These are phyloP conservation scores for Diplotaxis tenuifolia DNA, from an alignment of 345 rosid species.

Conservation along the genomic window DNA sequence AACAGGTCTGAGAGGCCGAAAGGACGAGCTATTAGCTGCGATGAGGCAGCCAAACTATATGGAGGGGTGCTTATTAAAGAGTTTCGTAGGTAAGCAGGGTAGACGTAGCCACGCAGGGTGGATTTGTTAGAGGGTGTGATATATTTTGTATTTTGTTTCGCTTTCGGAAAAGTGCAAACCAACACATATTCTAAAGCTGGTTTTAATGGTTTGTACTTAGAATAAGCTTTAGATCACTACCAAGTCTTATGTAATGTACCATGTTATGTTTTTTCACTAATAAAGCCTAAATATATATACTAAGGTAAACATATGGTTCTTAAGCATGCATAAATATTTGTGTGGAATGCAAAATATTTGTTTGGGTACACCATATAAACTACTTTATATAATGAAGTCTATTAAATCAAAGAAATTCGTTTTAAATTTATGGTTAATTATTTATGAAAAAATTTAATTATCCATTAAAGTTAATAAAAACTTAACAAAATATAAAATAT, in stretches of 20 bases:
- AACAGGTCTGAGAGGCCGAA: slow-evolving; percentile 15
- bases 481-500: too few species aligned
- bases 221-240: slow-evolving; percentile 29
- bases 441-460: too few species aligned
- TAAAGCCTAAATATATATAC: too few species aligned
- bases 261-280: not conserved
- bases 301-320: too few species aligned
- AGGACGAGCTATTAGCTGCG: slow-evolving; percentile 24
- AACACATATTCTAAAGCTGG: slow-evolving; percentile 24
- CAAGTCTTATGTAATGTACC: slow-evolving; percentile 29
- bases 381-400: too few species aligned
- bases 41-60: slow-evolving; percentile 27
- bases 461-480: too few species aligned
- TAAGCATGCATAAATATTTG: too few species aligned
- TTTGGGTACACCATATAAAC: too few species aligned
- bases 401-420: too few species aligned
- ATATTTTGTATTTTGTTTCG: not conserved
- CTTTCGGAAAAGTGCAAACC: slow-evolving; percentile 23
- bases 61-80: slow-evolving; percentile 38
- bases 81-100: slow-evolving; percentile 3
- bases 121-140: slow-evolving; percentile 16
- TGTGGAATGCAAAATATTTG: too few species aligned
- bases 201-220: slow-evolving; percentile 2
- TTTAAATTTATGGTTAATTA: too few species aligned
- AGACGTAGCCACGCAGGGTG: not conserved